Evolutionary conservation across 1,284 basidiomycete genomes (phyloP), one percentile per base, ranked within the genome.

Genomic region (Athelia psychrophila): DNA sequence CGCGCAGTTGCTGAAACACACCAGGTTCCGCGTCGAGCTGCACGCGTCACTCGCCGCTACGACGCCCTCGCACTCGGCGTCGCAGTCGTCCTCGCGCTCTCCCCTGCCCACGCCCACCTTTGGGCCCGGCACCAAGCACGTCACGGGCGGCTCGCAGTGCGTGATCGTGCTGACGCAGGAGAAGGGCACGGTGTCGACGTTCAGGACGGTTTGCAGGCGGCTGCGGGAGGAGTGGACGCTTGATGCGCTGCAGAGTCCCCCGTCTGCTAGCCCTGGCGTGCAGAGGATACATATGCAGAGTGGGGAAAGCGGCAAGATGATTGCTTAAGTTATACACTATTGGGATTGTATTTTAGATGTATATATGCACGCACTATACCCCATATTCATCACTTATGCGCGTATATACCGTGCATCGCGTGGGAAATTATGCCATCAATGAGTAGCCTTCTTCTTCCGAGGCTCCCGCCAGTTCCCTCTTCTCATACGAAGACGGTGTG

Each of bases 161-260:
- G 78, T 75, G 25, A 77, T 92, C 56, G 81, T 84, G 44, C 75
- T 95, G 63, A 78, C 91, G 20, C 88, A 93, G 59, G 94, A 96
- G 75, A 95, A 93, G 69, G 94, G 94, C 15, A 88, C 92, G 3
- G 73, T 88, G 62, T 85, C 88, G 55, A 87, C 88, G 48, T 94
- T 95, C 74, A 85, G 84, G 66, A 72, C 77, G 12, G 75, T 94
- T 18, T 90, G 87, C 73, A 80, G 81, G 60, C 78, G 79, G 56
- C 66, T 96, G 60, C 80, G 86, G 60, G 79, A 83, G 30, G 79
- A 82, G 57, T 90, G 87, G 86, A 65, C 67, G 54, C 58, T 78
- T 52, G 77, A 76, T 53, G 65, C 65, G 54, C 56, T 69, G 56
- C 58, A 64, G 44, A 65, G 67, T 32, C 64, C 67, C 44, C 38